Conservation (phyloP, 2,329 filamentous ascomycete species). For the Hypoxylon sp. region DNA sequence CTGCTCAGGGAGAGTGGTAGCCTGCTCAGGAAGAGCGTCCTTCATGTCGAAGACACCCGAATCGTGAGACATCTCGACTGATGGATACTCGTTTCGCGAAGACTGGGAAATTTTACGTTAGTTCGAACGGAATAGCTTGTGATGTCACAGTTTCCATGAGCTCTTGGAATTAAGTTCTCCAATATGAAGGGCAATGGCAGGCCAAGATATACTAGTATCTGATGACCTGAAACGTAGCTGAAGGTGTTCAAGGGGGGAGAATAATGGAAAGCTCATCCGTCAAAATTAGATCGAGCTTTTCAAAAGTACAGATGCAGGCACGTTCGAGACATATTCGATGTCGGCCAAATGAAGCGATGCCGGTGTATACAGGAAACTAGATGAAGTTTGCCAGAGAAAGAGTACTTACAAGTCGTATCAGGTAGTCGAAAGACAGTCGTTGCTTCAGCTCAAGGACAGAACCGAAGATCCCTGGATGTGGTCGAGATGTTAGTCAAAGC, state of each 20-base stretch:
- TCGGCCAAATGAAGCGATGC: not conserved
- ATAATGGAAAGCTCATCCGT: not conserved
- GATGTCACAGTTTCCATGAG: not conserved
- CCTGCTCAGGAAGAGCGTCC: conserved; percentile 51
- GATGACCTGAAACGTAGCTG: not conserved
- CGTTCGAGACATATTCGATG: not conserved
- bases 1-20: conserved; percentile 19
- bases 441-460: not conserved
- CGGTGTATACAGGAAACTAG: not conserved
- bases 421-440: not conserved
- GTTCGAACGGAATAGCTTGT: not conserved
- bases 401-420: conserved; percentile 16
- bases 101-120: conserved; percentile 15
- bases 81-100: conserved; percentile 4
- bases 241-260: not conserved
- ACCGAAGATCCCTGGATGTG: not conserved
- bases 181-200: not conserved
- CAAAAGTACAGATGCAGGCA: no score
- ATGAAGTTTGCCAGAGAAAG: not conserved
- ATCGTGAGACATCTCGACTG: conserved; percentile 45
- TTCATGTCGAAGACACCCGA: conserved; percentile 47
- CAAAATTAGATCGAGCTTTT: no score
- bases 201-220: not conserved
- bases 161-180: not conserved
- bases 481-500: not conserved